Evolutionary conservation across 768 basidiomycete genomes (phyloP).

Genomic region (Kwoniella shandongensis): DNA sequence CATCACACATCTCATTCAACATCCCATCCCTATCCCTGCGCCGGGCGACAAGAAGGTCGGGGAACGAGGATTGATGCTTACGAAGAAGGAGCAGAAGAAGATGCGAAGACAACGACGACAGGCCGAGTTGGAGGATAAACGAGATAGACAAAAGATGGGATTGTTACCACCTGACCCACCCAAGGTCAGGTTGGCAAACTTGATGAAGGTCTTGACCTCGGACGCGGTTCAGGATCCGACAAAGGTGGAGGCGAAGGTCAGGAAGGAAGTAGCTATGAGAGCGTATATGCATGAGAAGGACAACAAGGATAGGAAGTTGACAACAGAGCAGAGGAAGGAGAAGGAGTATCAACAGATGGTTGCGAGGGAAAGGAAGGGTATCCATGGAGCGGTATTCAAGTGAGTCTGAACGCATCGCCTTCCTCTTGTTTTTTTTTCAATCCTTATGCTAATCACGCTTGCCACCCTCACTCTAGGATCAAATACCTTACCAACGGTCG

Average conservation of each 20-base stretch:
- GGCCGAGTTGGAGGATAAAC: conserved; percentile 87
- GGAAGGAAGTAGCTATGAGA: conserved; percentile 87
- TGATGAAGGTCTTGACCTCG: conserved; percentile 96
- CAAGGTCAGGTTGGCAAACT: conserved; percentile 90
- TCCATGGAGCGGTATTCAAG: conserved; percentile 88
- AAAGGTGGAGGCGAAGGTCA: conserved; percentile 90
- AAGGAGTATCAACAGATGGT: conserved; percentile 81
- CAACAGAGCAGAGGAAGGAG: conserved; percentile 81
- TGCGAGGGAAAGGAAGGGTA: conserved; percentile 82
- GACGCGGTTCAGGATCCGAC: conserved; percentile 98
- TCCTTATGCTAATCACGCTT: neutral
- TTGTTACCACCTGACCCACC: conserved; percentile 90
- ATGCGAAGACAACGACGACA: conserved; percentile 85
- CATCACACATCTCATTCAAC: conserved; percentile 88
- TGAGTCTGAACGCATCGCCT: conserved; percentile 55
- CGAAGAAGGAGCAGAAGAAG: conserved; percentile 98
- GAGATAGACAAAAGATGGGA: conserved; percentile 94
- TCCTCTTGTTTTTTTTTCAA: conserved; percentile 1
- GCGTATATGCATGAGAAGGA: conserved; percentile 87
- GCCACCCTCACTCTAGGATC: conserved; percentile 65
- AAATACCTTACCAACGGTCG: conserved; percentile 84
- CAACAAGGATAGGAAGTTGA: conserved; percentile 88
- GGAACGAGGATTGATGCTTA: conserved; percentile 86
- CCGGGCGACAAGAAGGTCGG: conserved; percentile 74
- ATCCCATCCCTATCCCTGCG: conserved; percentile 93